Conservation (phyloP, 371 early-diverging fungal genomes). For the Fennellomyces sp. region DNA sequence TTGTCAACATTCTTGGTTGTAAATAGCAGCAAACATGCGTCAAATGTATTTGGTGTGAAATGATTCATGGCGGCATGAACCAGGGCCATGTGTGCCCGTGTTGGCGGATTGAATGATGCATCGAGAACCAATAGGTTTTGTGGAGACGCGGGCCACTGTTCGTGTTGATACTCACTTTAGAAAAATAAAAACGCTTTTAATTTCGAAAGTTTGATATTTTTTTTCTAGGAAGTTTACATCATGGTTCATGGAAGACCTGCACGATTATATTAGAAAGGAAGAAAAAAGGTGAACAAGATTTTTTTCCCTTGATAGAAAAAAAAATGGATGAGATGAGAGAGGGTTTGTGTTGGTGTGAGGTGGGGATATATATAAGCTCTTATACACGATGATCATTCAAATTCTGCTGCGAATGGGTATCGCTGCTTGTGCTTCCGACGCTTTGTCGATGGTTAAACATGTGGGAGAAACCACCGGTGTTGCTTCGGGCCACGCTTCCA, state of each 20-base stretch:
- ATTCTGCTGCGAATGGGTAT: slow-evolving; percentile 19
- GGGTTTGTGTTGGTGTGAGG: not conserved
- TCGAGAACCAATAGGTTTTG: slow-evolving; percentile 54
- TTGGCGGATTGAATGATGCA: slow-evolving; percentile 73
- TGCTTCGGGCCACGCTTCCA: slow-evolving; percentile 14
- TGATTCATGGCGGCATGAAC: slow-evolving; percentile 17
- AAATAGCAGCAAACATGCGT: slow-evolving; percentile 51
- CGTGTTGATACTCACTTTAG: not conserved
- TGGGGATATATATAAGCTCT: not conserved
- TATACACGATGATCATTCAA: slow-evolving; percentile 8
- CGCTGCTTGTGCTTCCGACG: slow-evolving; percentile 39
- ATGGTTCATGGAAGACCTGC: too few relatives aligned
- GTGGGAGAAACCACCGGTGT: slow-evolving; percentile 43
- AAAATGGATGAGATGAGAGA: too few relatives aligned
- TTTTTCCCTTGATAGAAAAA: too few relatives aligned
- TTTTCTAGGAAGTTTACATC: too few relatives aligned
- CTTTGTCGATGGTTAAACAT: slow-evolving; percentile 51
- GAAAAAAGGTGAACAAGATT: too few relatives aligned
- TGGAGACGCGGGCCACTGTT: too few relatives aligned
- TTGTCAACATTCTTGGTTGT: slow-evolving; percentile 66
- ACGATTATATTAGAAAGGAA: too few relatives aligned
- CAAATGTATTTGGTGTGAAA: slow-evolving; percentile 33
- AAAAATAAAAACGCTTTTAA: too few relatives aligned
- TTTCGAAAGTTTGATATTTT: too few relatives aligned
- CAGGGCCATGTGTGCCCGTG: slow-evolving; percentile 58